Evolutionary conservation across 2,329 filamentous ascomycete genomes (phyloP), one percentile per base, ranked within the genome.

Genomic region (Aureobasidium melanogenum): DNA sequence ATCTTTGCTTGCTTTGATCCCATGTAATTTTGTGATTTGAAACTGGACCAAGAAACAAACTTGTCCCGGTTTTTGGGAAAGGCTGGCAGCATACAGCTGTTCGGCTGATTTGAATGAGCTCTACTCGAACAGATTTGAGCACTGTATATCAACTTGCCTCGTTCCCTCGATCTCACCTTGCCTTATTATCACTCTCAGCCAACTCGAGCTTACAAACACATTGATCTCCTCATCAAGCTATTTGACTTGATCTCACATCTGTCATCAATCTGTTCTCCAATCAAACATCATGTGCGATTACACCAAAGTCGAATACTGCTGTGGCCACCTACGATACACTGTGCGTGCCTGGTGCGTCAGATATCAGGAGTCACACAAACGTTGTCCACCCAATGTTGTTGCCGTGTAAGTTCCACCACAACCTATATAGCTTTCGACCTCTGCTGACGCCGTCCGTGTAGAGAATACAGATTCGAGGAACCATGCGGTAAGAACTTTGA

Each of bases 301-400:
- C 66, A 83, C 78, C 24, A 79, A 83, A 70, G 81, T 84, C 60
- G 79, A 82, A 63, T 84, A 81, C 68, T 74, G 76, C 43, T 84
- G 82, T 71, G 76, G 76, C 54, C 81, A 84, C 70, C 71, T 80
- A 62, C 76, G 81, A 36, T 83, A 79, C 66, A 80, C 79, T 9
- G 81, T 84, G 48, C 75, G 79, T 64, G 79, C 79, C 19, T 84
- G 81, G 81, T 84, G 81, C 59, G 73, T 74, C 61, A 78, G 75
- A 67, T 79, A 80, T 62, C 77, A 79, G 70, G 77, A 79, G 66
- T 82, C 81, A 34, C 81, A 83, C 65, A 79, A 77, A 64, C 73
- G 81, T 63, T 84, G 82, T 70, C 78, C 78, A 24, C 77, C 80
- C 17, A 82, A 82, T 64, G 77, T 84, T 32, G 80, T 82, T 56